Evolutionary conservation across 345 rosid genomes (phyloP), one percentile per base, ranked within the genome.

Genomic region (Lepidium aucheri): DNA sequence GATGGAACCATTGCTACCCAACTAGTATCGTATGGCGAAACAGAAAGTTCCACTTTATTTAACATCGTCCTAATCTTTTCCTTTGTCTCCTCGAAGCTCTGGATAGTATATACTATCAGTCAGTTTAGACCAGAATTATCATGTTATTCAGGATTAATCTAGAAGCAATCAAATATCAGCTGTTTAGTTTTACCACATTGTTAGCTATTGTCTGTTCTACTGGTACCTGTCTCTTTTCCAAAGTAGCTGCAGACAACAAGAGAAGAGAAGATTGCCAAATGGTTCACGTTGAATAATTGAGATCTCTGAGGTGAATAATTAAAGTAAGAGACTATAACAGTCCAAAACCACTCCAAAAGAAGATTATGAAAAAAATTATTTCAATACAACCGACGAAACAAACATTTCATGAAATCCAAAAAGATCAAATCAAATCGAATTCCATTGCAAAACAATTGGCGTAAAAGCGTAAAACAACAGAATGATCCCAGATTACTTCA

Each of bases 1-100:
- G 88, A 85, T 45, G 91, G 96, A 43, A 83, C 77, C 98, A 89
- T 93, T 35, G 98, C 94, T 33, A 89, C 86, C 96, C 97, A 89
- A 41, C 95, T 94, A 71, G 94, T 92, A 75, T 92, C 98, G 43
- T 87, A 89, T 0, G 95, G 76, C 22, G 98, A 92, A 49, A 81
- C 77, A 15, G 93, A 83, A 20, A 87, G 82, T 53, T 86, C 87
- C 54, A 80, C 74, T 65, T 80, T 74, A 52, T 74, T 69, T 59
- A 92, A 86, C 90, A 92, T 72, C 46, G 76, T 76, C 83, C 75
- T 82, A 38, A 83, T 73, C 41, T 72, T 84, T 66, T 83, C 87
- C 74, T 72, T 85, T 13, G 81, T 64, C 52, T 64, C 75, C 67
- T 81, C 78, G 41, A 75, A 72, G 30, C 68, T 30, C 89, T 84